A percentile compares a stretch with the other conserved stretches of the same genome.
Conservation (phyloP, 768 basidiomycete species). For the Crassisporium funariophilum region DNA sequence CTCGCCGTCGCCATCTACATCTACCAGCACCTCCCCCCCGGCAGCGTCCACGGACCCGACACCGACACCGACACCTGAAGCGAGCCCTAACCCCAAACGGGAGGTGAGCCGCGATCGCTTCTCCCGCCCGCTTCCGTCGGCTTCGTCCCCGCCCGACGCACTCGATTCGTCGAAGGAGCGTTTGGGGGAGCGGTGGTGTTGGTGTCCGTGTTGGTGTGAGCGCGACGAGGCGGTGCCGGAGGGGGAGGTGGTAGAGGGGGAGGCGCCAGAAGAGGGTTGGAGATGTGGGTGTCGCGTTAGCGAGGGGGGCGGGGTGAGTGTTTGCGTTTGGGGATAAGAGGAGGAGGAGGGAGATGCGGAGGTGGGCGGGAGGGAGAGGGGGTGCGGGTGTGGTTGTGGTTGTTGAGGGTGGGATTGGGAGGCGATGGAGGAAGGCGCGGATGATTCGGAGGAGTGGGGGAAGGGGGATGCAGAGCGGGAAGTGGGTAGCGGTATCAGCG, state of each 20-base stretch:
- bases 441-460: slow-evolving; percentile 11
- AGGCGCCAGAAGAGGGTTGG: slow-evolving; percentile 9
- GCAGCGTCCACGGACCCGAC: slow-evolving; percentile 1
- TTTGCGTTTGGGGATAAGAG: slow-evolving; percentile 14
- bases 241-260: slow-evolving; percentile 10
- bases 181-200: slow-evolving; percentile 29
- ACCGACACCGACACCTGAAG: not conserved
- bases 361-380: slow-evolving; percentile 10
- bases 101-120: slow-evolving; percentile 2
- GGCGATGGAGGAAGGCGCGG: slow-evolving; percentile 8
- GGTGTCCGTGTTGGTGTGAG: slow-evolving; percentile 14
- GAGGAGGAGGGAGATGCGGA: slow-evolving; percentile 9
- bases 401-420: not conserved
- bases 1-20: slow-evolving; percentile 16
- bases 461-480: slow-evolving; percentile 27
- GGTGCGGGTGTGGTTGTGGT: slow-evolving; percentile 2
- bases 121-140: slow-evolving; percentile 9
- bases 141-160: slow-evolving; percentile 25
- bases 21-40: slow-evolving; percentile 5
- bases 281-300: slow-evolving; percentile 17
- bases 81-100: slow-evolving; percentile 3
- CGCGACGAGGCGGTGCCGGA: slow-evolving; percentile 12
- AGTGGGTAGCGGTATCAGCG: slow-evolving; percentile 23
- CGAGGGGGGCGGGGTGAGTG: slow-evolving; percentile 21
- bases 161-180: slow-evolving; percentile 39